Conservation (phyloP, 257 asterid genomes). For the Solanum peruvianum region DNA sequence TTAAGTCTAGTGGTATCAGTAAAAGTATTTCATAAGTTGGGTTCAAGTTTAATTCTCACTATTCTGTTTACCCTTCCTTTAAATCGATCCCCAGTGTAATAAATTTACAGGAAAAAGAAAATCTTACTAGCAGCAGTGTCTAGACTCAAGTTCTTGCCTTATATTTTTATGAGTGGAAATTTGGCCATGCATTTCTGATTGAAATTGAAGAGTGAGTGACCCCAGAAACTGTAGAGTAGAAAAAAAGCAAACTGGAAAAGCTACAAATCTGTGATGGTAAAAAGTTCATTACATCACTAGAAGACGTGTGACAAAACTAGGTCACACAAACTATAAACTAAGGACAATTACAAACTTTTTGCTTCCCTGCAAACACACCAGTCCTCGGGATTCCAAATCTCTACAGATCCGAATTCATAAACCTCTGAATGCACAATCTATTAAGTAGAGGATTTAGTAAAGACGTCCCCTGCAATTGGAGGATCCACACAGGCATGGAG, state of each 20-base stretch:
- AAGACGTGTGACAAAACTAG: not conserved
- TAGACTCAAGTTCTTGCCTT: not conserved
- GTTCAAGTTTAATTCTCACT: not conserved
- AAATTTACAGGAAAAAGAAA: not conserved
- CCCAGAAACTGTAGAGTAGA: not conserved
- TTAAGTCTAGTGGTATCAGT: not conserved
- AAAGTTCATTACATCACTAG: not conserved
- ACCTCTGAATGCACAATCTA: not conserved
- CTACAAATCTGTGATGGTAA: not conserved
- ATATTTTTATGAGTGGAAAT: not conserved
- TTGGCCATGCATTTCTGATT: not conserved
- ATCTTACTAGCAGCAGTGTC: not conserved
- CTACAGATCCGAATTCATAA: not conserved
- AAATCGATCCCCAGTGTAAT: not conserved
- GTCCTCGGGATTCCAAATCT: not conserved
- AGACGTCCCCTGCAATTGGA: conserved; percentile 91
- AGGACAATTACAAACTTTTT: not conserved
- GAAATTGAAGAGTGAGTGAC: not conserved
- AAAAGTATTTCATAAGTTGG: not conserved
- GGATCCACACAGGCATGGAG: conserved; percentile 76
- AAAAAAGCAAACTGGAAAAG: not conserved
- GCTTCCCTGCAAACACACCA: not conserved
- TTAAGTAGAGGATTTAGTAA: conserved; percentile 10
- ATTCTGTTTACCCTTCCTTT: not conserved
- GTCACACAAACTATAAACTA: not conserved